Conservation (phyloP, 495 filamentous ascomycete genomes). For the Tetracladium setigerum region DNA sequence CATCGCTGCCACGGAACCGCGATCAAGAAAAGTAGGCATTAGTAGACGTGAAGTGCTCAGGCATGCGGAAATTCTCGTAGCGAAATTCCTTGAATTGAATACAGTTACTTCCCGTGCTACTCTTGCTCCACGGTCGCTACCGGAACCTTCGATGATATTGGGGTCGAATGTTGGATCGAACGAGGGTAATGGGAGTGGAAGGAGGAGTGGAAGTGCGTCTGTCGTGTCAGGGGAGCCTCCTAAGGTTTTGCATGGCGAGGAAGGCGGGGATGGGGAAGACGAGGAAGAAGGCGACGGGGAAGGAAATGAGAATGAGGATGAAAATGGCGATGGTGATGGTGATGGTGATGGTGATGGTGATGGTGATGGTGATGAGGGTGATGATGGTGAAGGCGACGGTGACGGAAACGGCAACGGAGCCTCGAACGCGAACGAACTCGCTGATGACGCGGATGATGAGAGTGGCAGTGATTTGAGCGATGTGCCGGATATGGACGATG, state of each 20-base stretch:
- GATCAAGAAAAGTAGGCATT: conserved; percentile 46
- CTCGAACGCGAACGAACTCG: too few species aligned
- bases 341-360: conserved; percentile 7
- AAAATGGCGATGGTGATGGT: conserved; percentile 24
- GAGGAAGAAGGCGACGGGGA: conserved; percentile 3
- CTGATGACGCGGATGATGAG: conserved; percentile 74
- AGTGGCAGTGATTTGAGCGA: conserved; percentile 79
- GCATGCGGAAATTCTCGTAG: conserved; percentile 51
- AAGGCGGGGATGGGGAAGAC: not conserved
- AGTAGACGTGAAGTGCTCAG: conserved; percentile 56
- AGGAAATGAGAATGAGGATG: conserved; percentile 21
- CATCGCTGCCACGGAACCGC: conserved; percentile 18
- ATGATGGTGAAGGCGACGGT: conserved; percentile 9
- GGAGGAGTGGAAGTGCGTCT: not conserved
- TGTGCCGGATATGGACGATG: conserved; percentile 39
- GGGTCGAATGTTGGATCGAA: conserved; percentile 11
- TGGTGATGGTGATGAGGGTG: conserved; percentile 6
- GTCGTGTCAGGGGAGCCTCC: too few species aligned
- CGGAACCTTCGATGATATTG: conserved; percentile 18
- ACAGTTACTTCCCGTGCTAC: conserved; percentile 30
- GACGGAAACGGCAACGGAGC: conserved; percentile 22
- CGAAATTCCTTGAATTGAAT: conserved; percentile 17
- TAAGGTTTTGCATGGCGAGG: not conserved
- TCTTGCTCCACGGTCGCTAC: conserved; percentile 25
- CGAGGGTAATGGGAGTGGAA: conserved; percentile 12